Conservation (phyloP, 2,329 filamentous ascomycete genomes). For the Myriosclerotinia curreyana region DNA sequence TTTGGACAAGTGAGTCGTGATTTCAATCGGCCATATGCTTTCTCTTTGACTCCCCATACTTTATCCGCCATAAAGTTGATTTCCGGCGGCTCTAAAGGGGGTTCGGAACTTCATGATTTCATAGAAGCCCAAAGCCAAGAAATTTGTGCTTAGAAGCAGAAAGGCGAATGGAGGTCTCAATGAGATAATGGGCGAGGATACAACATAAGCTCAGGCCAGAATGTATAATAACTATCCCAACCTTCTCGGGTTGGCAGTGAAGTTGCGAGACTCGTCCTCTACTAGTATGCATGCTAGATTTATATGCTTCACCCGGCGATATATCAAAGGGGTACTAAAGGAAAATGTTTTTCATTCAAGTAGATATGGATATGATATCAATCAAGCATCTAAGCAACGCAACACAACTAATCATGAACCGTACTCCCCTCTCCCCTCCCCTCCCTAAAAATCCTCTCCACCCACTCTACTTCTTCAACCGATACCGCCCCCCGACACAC, state of each 20-base stretch:
- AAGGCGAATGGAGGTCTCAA: background rate
- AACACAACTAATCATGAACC: too few species aligned
- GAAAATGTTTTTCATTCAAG: too few species aligned
- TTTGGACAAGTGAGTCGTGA: background rate
- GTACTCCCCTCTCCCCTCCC: background rate
- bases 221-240: too few species aligned
- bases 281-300: too few species aligned
- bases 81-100: background rate
- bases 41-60: background rate
- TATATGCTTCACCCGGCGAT: too few species aligned
- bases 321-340: too few species aligned
- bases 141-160: background rate
- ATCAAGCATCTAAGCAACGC: too few species aligned
- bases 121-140: background rate
- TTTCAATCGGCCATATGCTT: background rate
- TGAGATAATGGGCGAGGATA: too few species aligned
- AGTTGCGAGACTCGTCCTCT: too few species aligned
- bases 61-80: background rate
- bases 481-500: slow-evolving; percentile 67
- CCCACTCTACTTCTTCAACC: slow-evolving; percentile 53
- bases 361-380: too few species aligned
- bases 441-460: background rate
- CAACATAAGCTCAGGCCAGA: too few species aligned
- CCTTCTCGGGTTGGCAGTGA: too few species aligned
- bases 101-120: background rate